phyloP scores from a whole-genome alignment of 1,284 basidiomycete species.

The Cutaneotrichosporon sp. region DNA sequence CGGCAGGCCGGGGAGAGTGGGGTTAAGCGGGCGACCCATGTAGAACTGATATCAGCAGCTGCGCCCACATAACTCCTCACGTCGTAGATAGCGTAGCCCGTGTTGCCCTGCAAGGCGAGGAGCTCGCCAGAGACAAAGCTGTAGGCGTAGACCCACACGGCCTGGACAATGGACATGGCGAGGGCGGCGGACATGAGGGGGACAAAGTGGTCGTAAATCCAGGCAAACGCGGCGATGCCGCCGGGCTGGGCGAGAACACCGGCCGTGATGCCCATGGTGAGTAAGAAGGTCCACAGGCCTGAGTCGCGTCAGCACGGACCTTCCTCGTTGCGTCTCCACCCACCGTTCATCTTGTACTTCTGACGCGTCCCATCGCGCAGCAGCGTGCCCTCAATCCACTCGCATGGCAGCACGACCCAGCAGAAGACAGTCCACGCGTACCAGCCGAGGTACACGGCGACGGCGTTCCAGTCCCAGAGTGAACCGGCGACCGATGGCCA shows the following conservation, averaged over 20 bases:
- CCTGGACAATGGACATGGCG: conserved; percentile 72
- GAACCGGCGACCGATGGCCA: conserved; percentile 42
- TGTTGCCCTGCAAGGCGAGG: conserved; percentile 87
- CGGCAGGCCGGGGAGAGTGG: conserved; percentile 53
- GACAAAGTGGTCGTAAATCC: conserved; percentile 87
- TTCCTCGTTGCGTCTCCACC: conserved; percentile 16
- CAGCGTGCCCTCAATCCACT: conserved; percentile 70
- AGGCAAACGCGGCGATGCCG: conserved; percentile 76
- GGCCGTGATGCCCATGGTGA: conserved; percentile 64
- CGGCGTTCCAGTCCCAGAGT: conserved; percentile 75
- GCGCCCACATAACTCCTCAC: conserved; percentile 54
- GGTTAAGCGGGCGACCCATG: conserved; percentile 94
- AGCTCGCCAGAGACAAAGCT: conserved; percentile 64
- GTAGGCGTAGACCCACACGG: conserved; percentile 63
- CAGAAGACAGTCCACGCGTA: conserved; percentile 78
- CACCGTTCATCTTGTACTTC: conserved; percentile 93
- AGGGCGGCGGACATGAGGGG: conserved; percentile 81
- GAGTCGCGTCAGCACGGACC: conserved; percentile 1
- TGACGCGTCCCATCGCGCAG: conserved; percentile 73
- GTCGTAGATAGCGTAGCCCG: conserved; percentile 82
- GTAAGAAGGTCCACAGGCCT: conserved; percentile 84
- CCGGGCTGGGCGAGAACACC: conserved; percentile 62
- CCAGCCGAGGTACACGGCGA: conserved; percentile 76
- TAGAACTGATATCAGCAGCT: conserved; percentile 65
- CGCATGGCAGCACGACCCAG: conserved; percentile 82